Evolutionary conservation across 2,329 filamentous ascomycete species (phyloP).

Genomic region (Xylariaceae sp.): DNA sequence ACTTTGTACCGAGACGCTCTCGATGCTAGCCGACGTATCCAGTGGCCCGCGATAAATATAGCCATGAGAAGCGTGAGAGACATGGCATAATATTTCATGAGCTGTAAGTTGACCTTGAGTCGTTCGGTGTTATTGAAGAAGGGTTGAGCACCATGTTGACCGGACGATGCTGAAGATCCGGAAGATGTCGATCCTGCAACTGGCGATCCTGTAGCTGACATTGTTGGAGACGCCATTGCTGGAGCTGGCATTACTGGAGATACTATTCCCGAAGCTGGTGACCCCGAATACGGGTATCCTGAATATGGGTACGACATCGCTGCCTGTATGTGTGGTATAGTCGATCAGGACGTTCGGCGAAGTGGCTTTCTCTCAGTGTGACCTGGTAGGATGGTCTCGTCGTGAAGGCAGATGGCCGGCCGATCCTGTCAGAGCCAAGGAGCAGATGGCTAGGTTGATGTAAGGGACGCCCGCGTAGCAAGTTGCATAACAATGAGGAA

Average conservation of each 20-base stretch:
- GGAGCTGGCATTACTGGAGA: too few relatives aligned
- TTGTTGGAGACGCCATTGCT: too few relatives aligned
- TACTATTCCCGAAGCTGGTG: too few relatives aligned
- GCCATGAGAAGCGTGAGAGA: slow-evolving; percentile 26
- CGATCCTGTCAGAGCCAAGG: neutral
- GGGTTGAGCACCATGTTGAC: neutral
- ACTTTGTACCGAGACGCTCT: slow-evolving; percentile 18
- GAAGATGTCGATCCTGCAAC: too few relatives aligned
- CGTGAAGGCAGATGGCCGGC: neutral
- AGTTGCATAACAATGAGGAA: neutral
- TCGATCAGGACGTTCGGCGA: too few relatives aligned
- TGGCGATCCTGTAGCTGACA: too few relatives aligned
- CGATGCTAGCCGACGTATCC: slow-evolving; percentile 23
- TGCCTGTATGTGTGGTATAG: too few relatives aligned
- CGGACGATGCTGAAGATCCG: neutral
- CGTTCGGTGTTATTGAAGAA: slow-evolving; percentile 1
- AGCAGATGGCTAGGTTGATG: neutral
- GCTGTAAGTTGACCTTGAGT: slow-evolving; percentile 16
- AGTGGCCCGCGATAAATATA: slow-evolving; percentile 29
- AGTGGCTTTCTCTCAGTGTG: too few relatives aligned
- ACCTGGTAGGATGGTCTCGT: neutral
- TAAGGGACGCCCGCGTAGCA: neutral
- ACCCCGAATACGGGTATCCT: too few relatives aligned
- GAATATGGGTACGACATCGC: too few relatives aligned
- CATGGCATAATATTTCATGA: slow-evolving; percentile 23